Evolutionary conservation across 2,329 filamentous ascomycete genomes (phyloP).

Genomic region (Phoma sp.): DNA sequence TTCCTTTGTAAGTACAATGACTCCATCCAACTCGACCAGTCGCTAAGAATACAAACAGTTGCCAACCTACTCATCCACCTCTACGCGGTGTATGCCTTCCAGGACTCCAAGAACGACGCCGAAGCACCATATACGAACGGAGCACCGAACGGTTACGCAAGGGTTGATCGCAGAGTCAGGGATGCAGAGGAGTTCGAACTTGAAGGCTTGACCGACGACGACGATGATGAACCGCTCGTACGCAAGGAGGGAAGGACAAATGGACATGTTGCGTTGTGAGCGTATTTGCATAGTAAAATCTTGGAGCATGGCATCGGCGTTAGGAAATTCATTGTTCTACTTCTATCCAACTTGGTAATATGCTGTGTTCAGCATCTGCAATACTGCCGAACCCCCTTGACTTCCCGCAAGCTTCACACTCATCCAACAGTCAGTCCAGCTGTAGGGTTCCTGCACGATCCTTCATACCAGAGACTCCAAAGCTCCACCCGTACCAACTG

Average conservation of each 20-base stretch:
- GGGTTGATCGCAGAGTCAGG: slow-evolving; percentile 66
- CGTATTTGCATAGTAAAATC: neutral
- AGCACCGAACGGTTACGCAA: slow-evolving; percentile 49
- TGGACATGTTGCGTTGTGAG: slow-evolving; percentile 8
- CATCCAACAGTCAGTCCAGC: too few species aligned
- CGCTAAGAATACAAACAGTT: slow-evolving; percentile 56
- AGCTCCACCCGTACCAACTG: neutral
- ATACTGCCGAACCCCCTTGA: too few species aligned
- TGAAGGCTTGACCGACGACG: slow-evolving; percentile 87
- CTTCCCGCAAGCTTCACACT: too few species aligned
- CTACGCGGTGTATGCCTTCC: slow-evolving; percentile 72
- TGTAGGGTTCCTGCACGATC: neutral
- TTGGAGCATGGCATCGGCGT: slow-evolving; percentile 5
- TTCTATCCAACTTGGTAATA: too few species aligned
- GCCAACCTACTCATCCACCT: slow-evolving; percentile 84
- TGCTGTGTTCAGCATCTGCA: too few species aligned
- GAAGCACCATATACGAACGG: slow-evolving; percentile 43
- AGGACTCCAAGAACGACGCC: slow-evolving; percentile 44
- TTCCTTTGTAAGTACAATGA: slow-evolving; percentile 73
- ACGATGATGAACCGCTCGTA: slow-evolving; percentile 60
- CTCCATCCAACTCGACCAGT: neutral
- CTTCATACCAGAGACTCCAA: neutral
- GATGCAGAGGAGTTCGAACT: slow-evolving; percentile 95
- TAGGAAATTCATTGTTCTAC: neutral
- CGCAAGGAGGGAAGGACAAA: slow-evolving; percentile 35